Percentiles rank a stretch among this genome's conserved stretches.
Conservation (phyloP, 495 filamentous ascomycete genomes). For the Acidomyces sp. region DNA sequence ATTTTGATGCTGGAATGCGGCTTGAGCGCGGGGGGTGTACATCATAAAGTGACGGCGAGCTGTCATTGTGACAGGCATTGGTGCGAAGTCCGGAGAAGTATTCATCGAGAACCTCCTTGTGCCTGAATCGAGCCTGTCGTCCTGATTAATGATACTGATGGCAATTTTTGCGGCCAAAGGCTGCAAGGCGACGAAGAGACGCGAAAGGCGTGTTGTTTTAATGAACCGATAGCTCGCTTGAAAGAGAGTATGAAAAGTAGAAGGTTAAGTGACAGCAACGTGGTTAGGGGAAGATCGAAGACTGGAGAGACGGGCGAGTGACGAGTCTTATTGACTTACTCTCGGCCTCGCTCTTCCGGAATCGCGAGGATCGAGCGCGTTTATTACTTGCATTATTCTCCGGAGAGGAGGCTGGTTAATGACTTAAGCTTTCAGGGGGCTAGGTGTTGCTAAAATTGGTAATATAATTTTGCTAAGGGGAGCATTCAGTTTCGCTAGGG, state of each 20-base stretch:
- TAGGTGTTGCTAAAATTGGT: background rate
- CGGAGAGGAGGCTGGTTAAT: conserved; percentile 2
- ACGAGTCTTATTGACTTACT: conserved; percentile 6
- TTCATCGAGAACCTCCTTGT: no score
- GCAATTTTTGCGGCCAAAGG: no score
- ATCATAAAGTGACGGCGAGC: conserved; percentile 6
- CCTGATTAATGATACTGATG: no score
- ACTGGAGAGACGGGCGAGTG: background rate
- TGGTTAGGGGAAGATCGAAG: background rate
- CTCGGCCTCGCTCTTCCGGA: conserved; percentile 11
- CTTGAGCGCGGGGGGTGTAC: conserved; percentile 8
- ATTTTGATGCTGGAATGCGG: conserved; percentile 2
- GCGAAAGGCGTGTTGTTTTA: no score
- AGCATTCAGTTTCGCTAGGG: no score
- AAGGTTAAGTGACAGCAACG: background rate
- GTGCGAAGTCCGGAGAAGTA: background rate
- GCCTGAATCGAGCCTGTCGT: no score
- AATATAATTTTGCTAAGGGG: background rate
- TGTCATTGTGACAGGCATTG: conserved; percentile 2
- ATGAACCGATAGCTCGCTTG: no score
- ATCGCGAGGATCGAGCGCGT: conserved; percentile 9
- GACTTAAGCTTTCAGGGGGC: background rate
- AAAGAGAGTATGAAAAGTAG: no score
- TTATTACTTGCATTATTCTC: background rate
- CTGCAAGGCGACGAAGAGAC: no score